These are phyloP conservation scores for Oidiodendron maius DNA, from an alignment of 495 filamentous ascomycete genomes.

Conservation along the genomic window DNA sequence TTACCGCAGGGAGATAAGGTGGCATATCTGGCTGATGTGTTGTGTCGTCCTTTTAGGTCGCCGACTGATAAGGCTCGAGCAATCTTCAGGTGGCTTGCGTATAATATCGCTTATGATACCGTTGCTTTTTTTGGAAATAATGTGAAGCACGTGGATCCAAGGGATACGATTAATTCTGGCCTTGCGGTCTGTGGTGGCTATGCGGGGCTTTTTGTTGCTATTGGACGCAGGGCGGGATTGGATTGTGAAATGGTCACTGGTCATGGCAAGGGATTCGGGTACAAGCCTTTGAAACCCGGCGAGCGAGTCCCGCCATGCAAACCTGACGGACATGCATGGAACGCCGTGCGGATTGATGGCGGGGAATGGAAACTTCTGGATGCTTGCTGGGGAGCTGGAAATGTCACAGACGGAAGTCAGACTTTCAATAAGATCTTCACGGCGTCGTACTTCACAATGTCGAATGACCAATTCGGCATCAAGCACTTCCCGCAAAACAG, in stretches of 20 bases:
- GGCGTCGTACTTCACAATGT: slow-evolving; percentile 64
- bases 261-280: slow-evolving; percentile 84
- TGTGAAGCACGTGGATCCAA: slow-evolving; percentile 60
- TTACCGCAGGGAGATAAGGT: slow-evolving; percentile 56
- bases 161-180: slow-evolving; percentile 61
- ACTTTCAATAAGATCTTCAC: slow-evolving; percentile 64
- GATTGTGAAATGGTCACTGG: slow-evolving; percentile 65
- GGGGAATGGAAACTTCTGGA: slow-evolving; percentile 91
- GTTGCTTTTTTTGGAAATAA: slow-evolving; percentile 66
- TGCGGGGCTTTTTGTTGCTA: slow-evolving; percentile 69
- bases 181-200: slow-evolving; percentile 90
- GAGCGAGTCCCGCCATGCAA: slow-evolving; percentile 50
- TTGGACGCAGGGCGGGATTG: slow-evolving; percentile 71
- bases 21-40: slow-evolving; percentile 64
- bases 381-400: slow-evolving; percentile 89
- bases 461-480: slow-evolving; percentile 76
- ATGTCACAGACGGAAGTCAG: slow-evolving; percentile 33
- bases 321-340: slow-evolving; percentile 77
- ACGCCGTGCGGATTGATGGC: slow-evolving; percentile 78
- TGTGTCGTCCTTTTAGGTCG: slow-evolving; percentile 75
- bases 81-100: slow-evolving; percentile 92
- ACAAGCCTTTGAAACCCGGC: slow-evolving; percentile 45
- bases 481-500: slow-evolving; percentile 70
- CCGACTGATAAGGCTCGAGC: slow-evolving; percentile 82
- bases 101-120: slow-evolving; percentile 85